These are phyloP conservation scores for Trichoderma atrobrunneum DNA, from an alignment of 2,329 filamentous ascomycete species.

Conservation along the genomic window DNA sequence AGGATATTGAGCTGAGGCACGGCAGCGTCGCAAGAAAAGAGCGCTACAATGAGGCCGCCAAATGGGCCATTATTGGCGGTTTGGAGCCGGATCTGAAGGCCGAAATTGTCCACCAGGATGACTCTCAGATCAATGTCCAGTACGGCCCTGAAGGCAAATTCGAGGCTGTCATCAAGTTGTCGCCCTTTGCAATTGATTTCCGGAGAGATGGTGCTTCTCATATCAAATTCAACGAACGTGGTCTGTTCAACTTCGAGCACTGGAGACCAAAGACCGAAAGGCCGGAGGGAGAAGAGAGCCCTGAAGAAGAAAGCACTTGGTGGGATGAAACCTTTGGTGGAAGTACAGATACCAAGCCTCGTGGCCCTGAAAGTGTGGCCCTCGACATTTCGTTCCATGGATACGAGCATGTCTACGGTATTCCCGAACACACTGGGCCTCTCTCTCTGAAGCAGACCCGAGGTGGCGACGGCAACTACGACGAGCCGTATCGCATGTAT, in stretches of 20 bases:
- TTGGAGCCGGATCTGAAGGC: conserved; percentile 69
- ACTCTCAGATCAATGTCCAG: conserved; percentile 67
- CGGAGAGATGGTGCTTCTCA: conserved; percentile 78
- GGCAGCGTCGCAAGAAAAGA: conserved; percentile 83
- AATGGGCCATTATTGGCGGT: conserved; percentile 83
- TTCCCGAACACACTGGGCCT: conserved; percentile 87
- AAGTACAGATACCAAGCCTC: conserved; percentile 93
- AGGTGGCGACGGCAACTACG: conserved; percentile 79
- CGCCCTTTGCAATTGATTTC: conserved; percentile 84
- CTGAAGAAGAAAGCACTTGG: conserved; percentile 74
- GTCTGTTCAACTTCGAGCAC: conserved; percentile 89
- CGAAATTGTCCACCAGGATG: conserved; percentile 62
- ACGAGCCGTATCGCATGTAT: conserved; percentile 90
- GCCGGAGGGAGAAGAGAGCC: conserved; percentile 53
- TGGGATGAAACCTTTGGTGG: conserved; percentile 97
- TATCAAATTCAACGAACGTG: conserved; percentile 85
- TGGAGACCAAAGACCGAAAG: conserved; percentile 85
- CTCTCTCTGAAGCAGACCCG: conserved; percentile 87
- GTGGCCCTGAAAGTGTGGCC: conserved; percentile 86
- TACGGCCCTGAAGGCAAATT: conserved; percentile 76
- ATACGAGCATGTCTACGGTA: conserved; percentile 90
- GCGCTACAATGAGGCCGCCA: conserved; percentile 86
- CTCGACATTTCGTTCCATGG: conserved; percentile 90
- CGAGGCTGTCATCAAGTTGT: conserved; percentile 78
- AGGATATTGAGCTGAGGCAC: conserved; percentile 83